Evolutionary conservation across 176 grass and related monocot genomes (phyloP), one percentile per base, ranked within the genome.

Genomic region (Melocanna baccifera): DNA sequence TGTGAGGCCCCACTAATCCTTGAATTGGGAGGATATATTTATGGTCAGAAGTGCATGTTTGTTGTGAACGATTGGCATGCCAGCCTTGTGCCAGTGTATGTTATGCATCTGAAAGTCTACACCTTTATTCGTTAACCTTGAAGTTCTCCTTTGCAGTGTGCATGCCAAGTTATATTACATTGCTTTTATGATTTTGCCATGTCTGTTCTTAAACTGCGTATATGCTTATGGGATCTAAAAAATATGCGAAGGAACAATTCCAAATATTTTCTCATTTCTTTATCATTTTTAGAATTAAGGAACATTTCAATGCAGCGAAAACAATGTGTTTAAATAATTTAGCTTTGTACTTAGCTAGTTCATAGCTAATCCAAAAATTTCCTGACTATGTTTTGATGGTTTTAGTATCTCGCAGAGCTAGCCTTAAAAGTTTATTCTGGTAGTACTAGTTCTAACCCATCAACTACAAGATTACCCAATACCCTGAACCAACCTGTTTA

Each of bases 61-160:
- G 73, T 95, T 79, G 93, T 94, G 47, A 98, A 98, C 34, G 96
- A 98, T 90, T 98, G 96, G 96, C 96, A 98, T 91, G 89, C 96
- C 87, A 88, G 93, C 71, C 96, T 98, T 90, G 96, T 98, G 34
- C 87, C 96, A 88, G 89, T 95, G 96, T 98, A 98, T 53, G 85
- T 82, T 86, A 3, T 77, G 32, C 48, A 57, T 71, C 34, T 76
- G 42, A 76, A 88, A 81, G 74, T 72, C 25, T 32, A 75, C 30
- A 43, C 14, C 28, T 65, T 74, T 16, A 58, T 75, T 57, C 36
- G 63, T 55, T 71, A 73, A 73, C 57, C 48, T 83, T 69, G 69
- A 76, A 52, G 22, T 22, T 84, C 16, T 36, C 18, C 41, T 67
- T 78, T 42, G 51, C 51, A 47, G 14, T 48, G 71, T 69, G 41